Evolutionary conservation across 192 early-diverging fungal species (phyloP).

Genomic region (Pilobolus umbonatus): DNA sequence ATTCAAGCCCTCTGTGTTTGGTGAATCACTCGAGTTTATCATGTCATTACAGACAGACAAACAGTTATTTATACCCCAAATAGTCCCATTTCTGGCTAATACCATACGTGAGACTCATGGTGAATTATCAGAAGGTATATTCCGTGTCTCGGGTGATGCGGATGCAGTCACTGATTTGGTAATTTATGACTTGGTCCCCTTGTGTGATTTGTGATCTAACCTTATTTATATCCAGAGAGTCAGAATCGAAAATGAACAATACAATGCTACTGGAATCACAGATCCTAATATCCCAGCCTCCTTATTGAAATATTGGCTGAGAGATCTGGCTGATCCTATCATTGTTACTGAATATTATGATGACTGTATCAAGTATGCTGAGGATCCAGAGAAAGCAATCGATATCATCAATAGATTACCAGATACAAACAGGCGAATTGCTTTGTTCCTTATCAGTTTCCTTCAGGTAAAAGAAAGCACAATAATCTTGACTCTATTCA

Average conservation of each 20-base stretch:
- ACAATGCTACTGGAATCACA: slow-evolving; percentile 59
- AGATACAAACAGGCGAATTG: slow-evolving; percentile 64
- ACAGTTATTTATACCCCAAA: slow-evolving; percentile 64
- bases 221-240: slow-evolving; percentile 47
- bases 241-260: slow-evolving; percentile 78
- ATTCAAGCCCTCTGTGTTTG: slow-evolving; percentile 84
- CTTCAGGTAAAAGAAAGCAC: slow-evolving; percentile 68
- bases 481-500: too few relatives aligned
- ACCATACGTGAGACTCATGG: slow-evolving; percentile 75
- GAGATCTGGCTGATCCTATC: slow-evolving; percentile 88
- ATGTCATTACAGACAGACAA: slow-evolving; percentile 58
- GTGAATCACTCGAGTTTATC: slow-evolving; percentile 81
- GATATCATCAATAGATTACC: slow-evolving; percentile 46
- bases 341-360: slow-evolving; percentile 79
- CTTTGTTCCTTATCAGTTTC: slow-evolving; percentile 76
- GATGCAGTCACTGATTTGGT: slow-evolving; percentile 75
- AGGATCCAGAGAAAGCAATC: slow-evolving; percentile 48
- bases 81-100: slow-evolving; percentile 77
- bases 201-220: neutral
- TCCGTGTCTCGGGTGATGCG: slow-evolving; percentile 91
- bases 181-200: slow-evolving; percentile 22
- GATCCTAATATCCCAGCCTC: slow-evolving; percentile 93
- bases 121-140: slow-evolving; percentile 84
- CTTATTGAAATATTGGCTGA: slow-evolving; percentile 88
- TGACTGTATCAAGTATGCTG: slow-evolving; percentile 63